Percentiles rank a stretch among this genome's conserved stretches.
Conservation (phyloP, 1,139 yeast genomes). For the Zygoascus sp. region DNA sequence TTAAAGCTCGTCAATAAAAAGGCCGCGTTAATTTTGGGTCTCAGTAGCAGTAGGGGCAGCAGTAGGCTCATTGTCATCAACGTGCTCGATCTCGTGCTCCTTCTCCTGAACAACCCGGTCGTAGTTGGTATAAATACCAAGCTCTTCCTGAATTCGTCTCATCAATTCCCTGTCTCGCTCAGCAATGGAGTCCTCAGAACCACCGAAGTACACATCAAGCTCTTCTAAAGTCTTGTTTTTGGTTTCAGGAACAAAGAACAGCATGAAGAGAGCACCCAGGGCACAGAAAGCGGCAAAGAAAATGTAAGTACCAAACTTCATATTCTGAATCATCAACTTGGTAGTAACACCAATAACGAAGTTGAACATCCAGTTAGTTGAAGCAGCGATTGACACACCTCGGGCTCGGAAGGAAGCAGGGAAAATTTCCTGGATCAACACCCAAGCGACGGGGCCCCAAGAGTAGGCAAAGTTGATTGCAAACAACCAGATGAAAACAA, state of each 20-base stretch:
- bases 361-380: constrained; percentile 78
- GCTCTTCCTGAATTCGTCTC: constrained; percentile 26
- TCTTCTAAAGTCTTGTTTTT: constrained; percentile 47
- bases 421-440: constrained; percentile 67
- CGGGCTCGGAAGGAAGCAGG: constrained; percentile 69
- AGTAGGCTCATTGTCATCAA: constrained; percentile 12
- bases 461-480: constrained; percentile 71
- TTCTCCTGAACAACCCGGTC: constrained; percentile 18
- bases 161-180: constrained; percentile 27
- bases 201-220: constrained; percentile 37
- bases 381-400: constrained; percentile 62
- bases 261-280: constrained; percentile 31
- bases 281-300: constrained; percentile 39
- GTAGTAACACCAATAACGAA: constrained; percentile 54
- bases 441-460: constrained; percentile 84
- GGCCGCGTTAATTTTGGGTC: background rate
- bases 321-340: constrained; percentile 40
- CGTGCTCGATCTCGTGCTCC: constrained; percentile 17
- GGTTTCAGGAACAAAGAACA: constrained; percentile 46
- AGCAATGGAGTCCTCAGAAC: constrained; percentile 24
- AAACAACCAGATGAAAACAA: constrained; percentile 66
- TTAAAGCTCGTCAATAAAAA: background rate
- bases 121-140: constrained; percentile 21
- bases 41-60: background rate
- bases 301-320: constrained; percentile 45